These are phyloP conservation scores for Micromonas pusilla DNA, from an alignment of 139 green algal genomes.

Conservation along the genomic window DNA sequence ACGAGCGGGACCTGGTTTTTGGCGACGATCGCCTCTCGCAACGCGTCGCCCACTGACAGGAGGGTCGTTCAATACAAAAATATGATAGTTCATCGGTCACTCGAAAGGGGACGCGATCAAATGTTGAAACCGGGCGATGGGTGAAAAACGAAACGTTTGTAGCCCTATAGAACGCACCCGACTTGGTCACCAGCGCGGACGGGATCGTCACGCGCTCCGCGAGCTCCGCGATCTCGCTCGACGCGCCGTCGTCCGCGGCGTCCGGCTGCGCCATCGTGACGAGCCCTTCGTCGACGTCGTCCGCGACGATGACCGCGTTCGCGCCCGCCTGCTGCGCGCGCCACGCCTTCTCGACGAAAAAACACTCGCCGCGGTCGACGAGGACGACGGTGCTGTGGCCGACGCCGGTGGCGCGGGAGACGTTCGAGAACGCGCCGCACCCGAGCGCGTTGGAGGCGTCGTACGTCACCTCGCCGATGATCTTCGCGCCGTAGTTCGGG, in stretches of 20 bases:
- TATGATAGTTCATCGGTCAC: too few relatives aligned
- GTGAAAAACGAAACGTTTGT: too few relatives aligned
- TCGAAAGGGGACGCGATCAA: too few relatives aligned
- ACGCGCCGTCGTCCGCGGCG: background rate
- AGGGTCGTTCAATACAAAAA: too few relatives aligned
- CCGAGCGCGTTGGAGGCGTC: constrained; percentile 32
- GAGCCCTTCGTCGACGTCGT: constrained; percentile 60
- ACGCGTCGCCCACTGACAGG: constrained; percentile 49
- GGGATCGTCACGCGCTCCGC: constrained; percentile 63
- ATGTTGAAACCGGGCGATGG: too few relatives aligned
- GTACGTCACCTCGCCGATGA: constrained; percentile 46
- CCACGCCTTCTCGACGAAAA: constrained; percentile 81
- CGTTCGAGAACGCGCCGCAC: constrained; percentile 27
- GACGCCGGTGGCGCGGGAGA: background rate
- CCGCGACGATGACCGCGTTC: constrained; percentile 58
- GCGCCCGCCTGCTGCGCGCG: constrained; percentile 76
- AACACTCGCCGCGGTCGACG: constrained; percentile 55
- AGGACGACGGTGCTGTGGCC: constrained; percentile 33
- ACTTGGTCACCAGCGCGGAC: constrained; percentile 64
- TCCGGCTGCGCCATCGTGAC: constrained; percentile 64
- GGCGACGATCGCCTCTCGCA: constrained; percentile 59
- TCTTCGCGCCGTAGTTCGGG: constrained; percentile 55
- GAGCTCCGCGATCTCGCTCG: constrained; percentile 17
- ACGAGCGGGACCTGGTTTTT: constrained; percentile 50
- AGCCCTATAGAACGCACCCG: too few relatives aligned